Percentiles rank a stretch among this genome's conserved stretches.
These are phyloP conservation scores for Plantago coronopus DNA, from an alignment of 305 asterid species.

Conservation along the genomic window DNA sequence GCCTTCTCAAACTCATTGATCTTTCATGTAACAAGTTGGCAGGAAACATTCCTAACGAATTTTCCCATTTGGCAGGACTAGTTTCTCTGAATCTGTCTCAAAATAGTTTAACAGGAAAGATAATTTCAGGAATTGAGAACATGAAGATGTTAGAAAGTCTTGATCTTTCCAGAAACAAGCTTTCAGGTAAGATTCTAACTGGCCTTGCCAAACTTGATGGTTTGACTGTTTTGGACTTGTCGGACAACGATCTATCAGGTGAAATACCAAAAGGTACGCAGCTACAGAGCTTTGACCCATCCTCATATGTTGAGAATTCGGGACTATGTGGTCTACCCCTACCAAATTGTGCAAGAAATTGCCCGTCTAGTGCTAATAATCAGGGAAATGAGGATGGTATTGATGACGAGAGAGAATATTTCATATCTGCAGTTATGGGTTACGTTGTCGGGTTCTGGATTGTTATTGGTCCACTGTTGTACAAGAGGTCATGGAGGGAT, in stretches of 20 bases:
- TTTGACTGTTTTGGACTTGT: too few relatives aligned
- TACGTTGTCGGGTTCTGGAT: not conserved
- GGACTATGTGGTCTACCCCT: too few relatives aligned
- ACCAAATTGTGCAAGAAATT: not conserved
- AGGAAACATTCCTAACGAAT: not conserved
- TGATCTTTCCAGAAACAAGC: not conserved
- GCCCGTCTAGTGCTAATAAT: not conserved
- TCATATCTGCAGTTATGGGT: not conserved
- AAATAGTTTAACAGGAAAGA: not conserved
- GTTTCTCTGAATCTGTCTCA: not conserved
- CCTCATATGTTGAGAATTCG: not conserved
- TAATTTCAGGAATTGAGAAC: not conserved
- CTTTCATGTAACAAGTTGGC: not conserved
- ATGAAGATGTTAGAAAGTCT: constrained; percentile 2
- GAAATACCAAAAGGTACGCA: not conserved
- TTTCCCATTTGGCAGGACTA: not conserved
- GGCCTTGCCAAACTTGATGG: too few relatives aligned
- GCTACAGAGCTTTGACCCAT: not conserved
- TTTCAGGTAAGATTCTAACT: too few relatives aligned
- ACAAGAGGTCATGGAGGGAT: not conserved
- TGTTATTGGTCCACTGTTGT: not conserved
- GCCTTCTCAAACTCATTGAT: constrained; percentile 1
- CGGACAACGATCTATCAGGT: not conserved
- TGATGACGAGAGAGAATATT: not conserved
- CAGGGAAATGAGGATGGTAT: not conserved